Evolutionary conservation across 495 filamentous ascomycete genomes (phyloP).

Genomic region (Evernia prunastri): DNA sequence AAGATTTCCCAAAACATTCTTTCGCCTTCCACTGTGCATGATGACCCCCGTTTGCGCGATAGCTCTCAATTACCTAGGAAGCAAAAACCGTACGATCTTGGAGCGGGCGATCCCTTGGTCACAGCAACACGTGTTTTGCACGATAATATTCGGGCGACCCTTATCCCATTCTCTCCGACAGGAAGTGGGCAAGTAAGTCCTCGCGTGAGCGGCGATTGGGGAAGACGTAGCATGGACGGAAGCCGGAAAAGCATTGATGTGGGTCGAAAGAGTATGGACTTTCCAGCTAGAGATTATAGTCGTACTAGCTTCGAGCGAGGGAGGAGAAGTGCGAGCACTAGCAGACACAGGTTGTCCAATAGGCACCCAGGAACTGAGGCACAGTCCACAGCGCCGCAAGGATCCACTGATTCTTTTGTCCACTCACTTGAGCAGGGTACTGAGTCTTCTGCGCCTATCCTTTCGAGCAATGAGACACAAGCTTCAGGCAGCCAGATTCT

Average conservation of each 20-base stretch:
- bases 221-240: constrained; percentile 22
- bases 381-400: constrained; percentile 45
- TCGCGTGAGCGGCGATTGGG: constrained; percentile 39
- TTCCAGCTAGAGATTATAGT: constrained; percentile 26
- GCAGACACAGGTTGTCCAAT: constrained; percentile 42
- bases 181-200: constrained; percentile 36
- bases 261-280: constrained; percentile 27
- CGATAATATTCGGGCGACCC: constrained; percentile 59
- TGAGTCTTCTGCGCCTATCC: constrained; percentile 59
- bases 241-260: constrained; percentile 26
- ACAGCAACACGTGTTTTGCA: constrained; percentile 44
- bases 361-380: constrained; percentile 33
- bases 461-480: constrained; percentile 67
- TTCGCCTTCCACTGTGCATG: constrained; percentile 21
- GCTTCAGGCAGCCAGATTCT: constrained; percentile 88
- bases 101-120: constrained; percentile 31
- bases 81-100: constrained; percentile 28
- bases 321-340: constrained; percentile 54
- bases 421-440: constrained; percentile 65
- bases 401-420: constrained; percentile 70
- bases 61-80: constrained; percentile 20
- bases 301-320: constrained; percentile 45
- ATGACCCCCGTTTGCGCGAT: constrained; percentile 23
- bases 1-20: constrained; percentile 35
- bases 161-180: constrained; percentile 46